A percentile compares a stretch with the other conserved stretches of the same genome.
phyloP scores from a whole-genome alignment of 805 yeast genomes.

The Isabelozyma gotoi region DNA sequence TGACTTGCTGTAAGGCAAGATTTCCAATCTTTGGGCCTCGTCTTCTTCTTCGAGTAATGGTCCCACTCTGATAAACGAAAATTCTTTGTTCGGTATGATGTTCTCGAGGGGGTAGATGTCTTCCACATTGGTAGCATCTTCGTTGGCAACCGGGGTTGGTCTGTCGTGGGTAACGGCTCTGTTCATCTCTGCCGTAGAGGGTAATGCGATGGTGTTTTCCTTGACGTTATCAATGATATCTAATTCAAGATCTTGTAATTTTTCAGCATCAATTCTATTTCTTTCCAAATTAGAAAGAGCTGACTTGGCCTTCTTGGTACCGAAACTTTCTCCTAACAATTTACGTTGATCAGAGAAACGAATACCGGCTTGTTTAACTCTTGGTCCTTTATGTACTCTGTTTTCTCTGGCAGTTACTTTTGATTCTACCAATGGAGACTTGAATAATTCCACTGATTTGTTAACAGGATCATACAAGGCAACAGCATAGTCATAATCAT shows the following conservation, averaged over 20 bases:
- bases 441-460: constrained; percentile 62
- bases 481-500: constrained; percentile 57
- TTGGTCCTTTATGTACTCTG: constrained; percentile 59
- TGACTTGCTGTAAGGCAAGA: constrained; percentile 64
- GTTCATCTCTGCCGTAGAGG: constrained; percentile 64
- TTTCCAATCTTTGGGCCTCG: constrained; percentile 48
- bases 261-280: constrained; percentile 83
- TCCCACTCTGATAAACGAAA: constrained; percentile 61
- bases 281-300: constrained; percentile 79
- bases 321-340: constrained; percentile 92
- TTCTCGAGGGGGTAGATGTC: constrained; percentile 75
- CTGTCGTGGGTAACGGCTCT: constrained; percentile 62
- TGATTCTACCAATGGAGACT: constrained; percentile 60
- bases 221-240: constrained; percentile 82
- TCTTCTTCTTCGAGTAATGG: constrained; percentile 55
- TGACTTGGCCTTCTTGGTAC: constrained; percentile 94
- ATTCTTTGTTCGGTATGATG: constrained; percentile 69
- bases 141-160: constrained; percentile 78
- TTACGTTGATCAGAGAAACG: constrained; percentile 64
- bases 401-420: constrained; percentile 62
- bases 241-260: constrained; percentile 68
- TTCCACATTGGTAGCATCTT: constrained; percentile 78
- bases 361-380: constrained; percentile 55
- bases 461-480: constrained; percentile 76
- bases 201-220: constrained; percentile 67